Base-by-base conservation (phyloP, 306 rosid species). In the Cicer bijugum region DNA sequence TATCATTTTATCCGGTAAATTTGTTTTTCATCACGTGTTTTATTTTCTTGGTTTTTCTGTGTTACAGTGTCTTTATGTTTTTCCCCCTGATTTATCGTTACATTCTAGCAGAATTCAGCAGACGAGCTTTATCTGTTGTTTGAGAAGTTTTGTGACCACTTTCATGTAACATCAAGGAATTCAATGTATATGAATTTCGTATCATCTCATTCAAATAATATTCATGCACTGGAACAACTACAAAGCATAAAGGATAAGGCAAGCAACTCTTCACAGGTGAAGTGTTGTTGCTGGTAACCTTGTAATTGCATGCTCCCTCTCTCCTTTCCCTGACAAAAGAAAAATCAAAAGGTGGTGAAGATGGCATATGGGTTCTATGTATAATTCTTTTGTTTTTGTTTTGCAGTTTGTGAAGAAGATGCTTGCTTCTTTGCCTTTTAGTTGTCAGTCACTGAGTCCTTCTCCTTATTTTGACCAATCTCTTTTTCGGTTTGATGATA, bases 401-500 rank as follows among this genome's bases (percentile, higher is more conserved):
- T 75, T 75, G 87, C 92, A 94, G 97, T 94, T 91, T 80, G 92
- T 89, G 86, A 94, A 89, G 96, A 93, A 93, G 88, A 91, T 93
- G 94, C 92, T 94, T 51, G 86, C 85, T 52, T 84, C 92, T 39
- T 79, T 94, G 67, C 99, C 99, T 78, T 83, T 87, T 81, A 89
- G 82, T 80, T 91, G 97, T 75, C 98, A 94, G 84, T 88, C 92
- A 8, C 92, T 84, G 88, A 91, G 97, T 82, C 99, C 99, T 72
- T 94, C 99, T 67, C 98, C 98, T 8, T 94, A 94, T 81, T 94
- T 94, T 81, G 99, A 94, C 80, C 96, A 85, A 74, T 88, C 96
- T 46, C 95, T 94, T 57, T 94, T 84, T 80, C 92, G 97, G 69
- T 94, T 83, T 69, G 98, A 94, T 79, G 98, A 94, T 77, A 94